Evolutionary conservation across 164 flowering plant genomes (phyloP).

Genomic region (Sextonia rubra): DNA sequence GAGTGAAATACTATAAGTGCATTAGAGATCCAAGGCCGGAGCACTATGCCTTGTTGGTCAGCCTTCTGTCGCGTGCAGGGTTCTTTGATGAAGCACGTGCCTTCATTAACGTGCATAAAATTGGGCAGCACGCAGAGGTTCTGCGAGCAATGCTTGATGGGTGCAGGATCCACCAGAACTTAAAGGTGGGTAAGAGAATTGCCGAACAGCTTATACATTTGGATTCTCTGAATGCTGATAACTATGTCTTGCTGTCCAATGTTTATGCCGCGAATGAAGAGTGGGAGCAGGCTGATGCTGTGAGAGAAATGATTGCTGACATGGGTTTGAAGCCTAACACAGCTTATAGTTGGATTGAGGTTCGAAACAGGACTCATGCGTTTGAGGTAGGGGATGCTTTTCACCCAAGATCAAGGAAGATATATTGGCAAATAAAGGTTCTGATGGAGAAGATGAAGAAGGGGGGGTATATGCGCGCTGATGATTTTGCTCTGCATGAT

Average conservation of each 20-base stretch:
- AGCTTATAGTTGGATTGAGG: slow-evolving; percentile 69
- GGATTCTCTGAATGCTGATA: slow-evolving; percentile 60
- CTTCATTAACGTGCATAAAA: slow-evolving; percentile 33
- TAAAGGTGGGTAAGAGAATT: slow-evolving; percentile 33
- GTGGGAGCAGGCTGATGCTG: slow-evolving; percentile 38
- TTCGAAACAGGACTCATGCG: slow-evolving; percentile 57
- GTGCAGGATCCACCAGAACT: slow-evolving; percentile 43
- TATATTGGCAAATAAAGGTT: slow-evolving; percentile 46
- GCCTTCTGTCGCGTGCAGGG: slow-evolving; percentile 52
- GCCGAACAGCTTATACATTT: slow-evolving; percentile 47
- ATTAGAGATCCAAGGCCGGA: slow-evolving; percentile 39
- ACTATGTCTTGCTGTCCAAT: slow-evolving; percentile 53
- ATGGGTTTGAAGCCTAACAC: slow-evolving; percentile 51
- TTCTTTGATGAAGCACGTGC: slow-evolving; percentile 42
- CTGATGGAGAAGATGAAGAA: slow-evolving; percentile 43
- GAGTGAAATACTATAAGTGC: slow-evolving; percentile 39
- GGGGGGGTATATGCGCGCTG: slow-evolving; percentile 13
- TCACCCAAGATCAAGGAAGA: slow-evolving; percentile 60
- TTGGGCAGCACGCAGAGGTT: slow-evolving; percentile 36
- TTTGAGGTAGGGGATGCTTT: slow-evolving; percentile 69
- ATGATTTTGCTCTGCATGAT: slow-evolving; percentile 56
- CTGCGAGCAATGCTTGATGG: slow-evolving; percentile 54
- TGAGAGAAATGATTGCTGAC: slow-evolving; percentile 38
- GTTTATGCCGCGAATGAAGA: slow-evolving; percentile 41
- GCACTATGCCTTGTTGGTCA: slow-evolving; percentile 46